phyloP scores from a whole-genome alignment of 192 early-diverging fungal genomes.

The Lobulomyces angularis region DNA sequence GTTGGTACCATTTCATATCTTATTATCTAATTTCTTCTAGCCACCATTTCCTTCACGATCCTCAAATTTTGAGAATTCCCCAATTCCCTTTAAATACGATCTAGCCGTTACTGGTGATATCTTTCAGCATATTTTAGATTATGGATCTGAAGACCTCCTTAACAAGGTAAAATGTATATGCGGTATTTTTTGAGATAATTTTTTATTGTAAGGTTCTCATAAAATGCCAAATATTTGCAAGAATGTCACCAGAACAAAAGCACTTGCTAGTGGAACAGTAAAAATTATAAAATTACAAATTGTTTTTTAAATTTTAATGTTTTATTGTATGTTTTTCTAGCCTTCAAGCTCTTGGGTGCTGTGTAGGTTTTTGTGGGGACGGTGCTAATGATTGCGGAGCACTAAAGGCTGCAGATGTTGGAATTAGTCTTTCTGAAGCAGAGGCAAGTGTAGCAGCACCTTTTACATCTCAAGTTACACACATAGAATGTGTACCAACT shows the following conservation, averaged over 20 bases:
- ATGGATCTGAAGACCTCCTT: slow-evolving; percentile 47
- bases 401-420: slow-evolving; percentile 89
- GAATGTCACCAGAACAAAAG: slow-evolving; percentile 99
- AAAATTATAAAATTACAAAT: too few relatives aligned
- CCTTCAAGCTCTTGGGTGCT: slow-evolving; percentile 81
- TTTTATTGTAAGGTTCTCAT: slow-evolving; percentile 60
- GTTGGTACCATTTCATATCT: slow-evolving; percentile 1
- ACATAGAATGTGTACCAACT: slow-evolving; percentile 85
- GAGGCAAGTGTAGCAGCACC: slow-evolving; percentile 97
- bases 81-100: slow-evolving; percentile 64
- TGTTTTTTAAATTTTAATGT: too few relatives aligned
- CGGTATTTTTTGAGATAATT: not conserved
- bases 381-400: slow-evolving; percentile 99
- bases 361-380: slow-evolving; percentile 97
- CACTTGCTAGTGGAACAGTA: slow-evolving; percentile 82
- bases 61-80: slow-evolving; percentile 22
- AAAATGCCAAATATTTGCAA: slow-evolving; percentile 83
- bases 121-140: slow-evolving; percentile 88
- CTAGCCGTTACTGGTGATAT: slow-evolving; percentile 93
- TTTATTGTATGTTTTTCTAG: too few relatives aligned
- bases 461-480: slow-evolving; percentile 80
- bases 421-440: slow-evolving; percentile 89
- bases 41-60: slow-evolving; percentile 10
- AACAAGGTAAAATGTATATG: slow-evolving; percentile 19
- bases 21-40: not conserved